Evolutionary conservation across 2,329 filamentous ascomycete species (phyloP), one percentile per base, ranked within the genome.

Genomic region (Laburnicola sp.): DNA sequence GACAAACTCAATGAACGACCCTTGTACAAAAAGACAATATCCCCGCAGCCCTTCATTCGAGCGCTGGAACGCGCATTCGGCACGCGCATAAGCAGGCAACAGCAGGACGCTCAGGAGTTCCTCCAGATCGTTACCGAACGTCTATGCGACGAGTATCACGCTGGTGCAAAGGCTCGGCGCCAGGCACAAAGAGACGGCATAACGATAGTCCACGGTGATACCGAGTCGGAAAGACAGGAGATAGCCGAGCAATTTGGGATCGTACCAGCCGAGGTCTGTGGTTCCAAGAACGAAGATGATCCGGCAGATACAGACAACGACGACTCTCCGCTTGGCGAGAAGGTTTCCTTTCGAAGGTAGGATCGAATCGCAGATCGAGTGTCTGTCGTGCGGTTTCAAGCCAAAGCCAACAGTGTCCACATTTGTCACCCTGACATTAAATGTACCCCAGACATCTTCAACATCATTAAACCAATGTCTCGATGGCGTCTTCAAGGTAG

Each of bases 61-160:
- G 87, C 89, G 0, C 78, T 99, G 45, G 94, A 99, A 75, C 78
- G 80, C 27, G 91, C 93, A 0, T 99, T 97, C 68, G 85, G 85
- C 49, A 93, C 95, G 65, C 86, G 89, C 63, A 96, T 99, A 63
- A 97, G 89, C 69, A 82, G 93, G 47, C 91, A 94, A 68, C 94
- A 99, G 74, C 94, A 99, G 74, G 94, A 99, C 76, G 94, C 94
- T 8, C 94, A 99, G 68, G 94, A 99, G 72, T 97, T 99, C 58
- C 75, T 99, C 49, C 94, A 99, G 75, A 87, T 97, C 43, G 87
- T 99, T 9, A 88, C 91, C 2, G 93, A 99, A 76, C 83, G 93
- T 45, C 78, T 99, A 49, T 91, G 90, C 65, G 94, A 99, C 67
- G 94, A 99, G 74, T 96, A 97, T 65, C 86, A 95, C 68, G 91